Evolutionary conservation across 2,329 filamentous ascomycete genomes (phyloP), one percentile per base, ranked within the genome.

Genomic region (Penicillium sp.): DNA sequence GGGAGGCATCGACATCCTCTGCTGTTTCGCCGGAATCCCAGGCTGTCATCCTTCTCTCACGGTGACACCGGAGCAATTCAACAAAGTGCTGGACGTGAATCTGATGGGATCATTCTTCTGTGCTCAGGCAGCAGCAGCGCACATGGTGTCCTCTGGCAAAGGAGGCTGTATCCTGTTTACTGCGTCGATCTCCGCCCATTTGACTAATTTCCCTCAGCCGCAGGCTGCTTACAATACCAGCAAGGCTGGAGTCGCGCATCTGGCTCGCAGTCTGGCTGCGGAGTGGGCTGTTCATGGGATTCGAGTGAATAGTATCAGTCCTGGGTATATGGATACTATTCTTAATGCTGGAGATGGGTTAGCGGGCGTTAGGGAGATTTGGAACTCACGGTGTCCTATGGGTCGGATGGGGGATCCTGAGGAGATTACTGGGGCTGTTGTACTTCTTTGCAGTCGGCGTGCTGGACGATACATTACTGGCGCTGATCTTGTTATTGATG

Each of bases 301-400:
- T 52, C 71, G 84, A 2, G 82, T 87, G 4, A 90, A 91, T 58
- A 80, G 76, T 14, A 76, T 91, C 37, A 82, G 78, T 33, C 87
- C 87, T 0, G 87, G 87, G 0, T 90, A 90, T 59, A 88, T 89
- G 82, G 86, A 88, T 60, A 89, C 86, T 0, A 80, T 88, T 11
- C 68, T 90, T 40, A 90, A 89, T 60, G 82, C 82, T 51, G 83
- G 84, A 0, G 76, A 78, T 7, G 80, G 79, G 0, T 64, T 88
- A 39, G 75, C 75, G 10, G 72, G 74, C 31, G 76, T 77, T 31
- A 72, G 80, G 49, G 70, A 70, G 27, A 73, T 77, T 2, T 88
- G 84, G 84, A 73, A 73, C 18, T 70, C 69, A 29, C 72, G 82
- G 47, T 83, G 83, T 62, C 84, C 85, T 0, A 77, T 78, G 66